These are phyloP conservation scores for Hypoxylon sp. DNA, from an alignment of 2,329 filamentous ascomycete genomes.

Conservation along the genomic window DNA sequence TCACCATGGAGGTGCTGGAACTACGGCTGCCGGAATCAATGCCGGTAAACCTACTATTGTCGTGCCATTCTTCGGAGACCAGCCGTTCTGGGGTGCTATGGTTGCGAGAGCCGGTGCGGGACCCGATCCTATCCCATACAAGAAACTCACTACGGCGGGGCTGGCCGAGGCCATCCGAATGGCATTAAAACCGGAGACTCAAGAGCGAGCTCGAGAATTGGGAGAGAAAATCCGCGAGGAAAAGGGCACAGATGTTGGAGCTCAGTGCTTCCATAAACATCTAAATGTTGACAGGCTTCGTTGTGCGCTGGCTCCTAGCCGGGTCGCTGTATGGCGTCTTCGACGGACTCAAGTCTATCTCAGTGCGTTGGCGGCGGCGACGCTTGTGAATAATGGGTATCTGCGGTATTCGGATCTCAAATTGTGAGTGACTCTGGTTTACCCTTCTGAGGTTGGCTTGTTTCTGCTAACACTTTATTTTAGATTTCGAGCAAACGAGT, in stretches of 20 bases:
- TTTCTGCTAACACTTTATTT: conserved; percentile 30
- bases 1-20: conserved; percentile 90
- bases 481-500: conserved; percentile 72
- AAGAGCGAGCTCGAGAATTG: conserved; percentile 69
- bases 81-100: conserved; percentile 87
- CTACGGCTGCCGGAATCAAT: conserved; percentile 87
- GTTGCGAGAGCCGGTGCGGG: conserved; percentile 80
- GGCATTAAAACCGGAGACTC: conserved; percentile 72
- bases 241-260: conserved; percentile 73
- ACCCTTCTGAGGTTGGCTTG: neutral
- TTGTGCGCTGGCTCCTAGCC: conserved; percentile 77
- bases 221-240: conserved; percentile 77
- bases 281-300: conserved; percentile 76
- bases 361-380: conserved; percentile 79
- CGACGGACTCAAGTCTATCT: conserved; percentile 76
- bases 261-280: conserved; percentile 78
- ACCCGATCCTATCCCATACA: conserved; percentile 77
- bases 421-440: conserved; percentile 65
- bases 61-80: conserved; percentile 89
- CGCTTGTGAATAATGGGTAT: conserved; percentile 74
- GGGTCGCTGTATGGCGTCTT: conserved; percentile 81
- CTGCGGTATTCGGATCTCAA: conserved; percentile 80
- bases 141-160: conserved; percentile 75
- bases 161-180: conserved; percentile 75
- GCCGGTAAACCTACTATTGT: conserved; percentile 85